Base-by-base conservation (phyloP, 768 basidiomycete genomes). In the Boletellus ananas region DNA sequence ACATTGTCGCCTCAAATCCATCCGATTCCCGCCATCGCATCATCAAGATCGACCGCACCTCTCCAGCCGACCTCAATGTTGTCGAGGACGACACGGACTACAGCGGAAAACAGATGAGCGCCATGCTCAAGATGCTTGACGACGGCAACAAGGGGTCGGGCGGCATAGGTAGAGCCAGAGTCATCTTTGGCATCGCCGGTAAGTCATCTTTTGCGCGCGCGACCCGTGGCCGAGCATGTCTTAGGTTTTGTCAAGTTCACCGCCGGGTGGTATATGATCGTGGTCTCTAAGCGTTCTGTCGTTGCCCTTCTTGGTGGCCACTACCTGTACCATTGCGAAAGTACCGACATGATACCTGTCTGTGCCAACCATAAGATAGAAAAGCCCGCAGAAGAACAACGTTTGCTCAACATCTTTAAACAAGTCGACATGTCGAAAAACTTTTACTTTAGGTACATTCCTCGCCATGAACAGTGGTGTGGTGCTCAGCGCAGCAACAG, bases 401-500 rank as follows among this genome's bases (percentile, higher is more conserved):
- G 91, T 9, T 75, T 94, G 31, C 82, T 94, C 73, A 86, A 83
- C 52, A 81, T 90, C 9, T 99, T 98, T 75, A 94, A 93, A 64
- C 91, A 94, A 67, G 94, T 97, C 1, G 95, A 99, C 62, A 83
- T 98, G 79, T 86, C 88, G n/a, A 97, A 97, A 72, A 97, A 98
- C 72, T 98, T 98, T 66, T 99, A 97, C 71, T 97, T 97, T 70
- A 94, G 90, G 91, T 91, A 56, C 33, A 64, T 50, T 25, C 50
- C 33, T 46, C 31, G 6, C 29, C 18, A 1, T 7, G 1, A 38
- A 18, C 17, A 7, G 33, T 5, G 18, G 25, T 3, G 4, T 12
- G 29, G 49, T 38, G 16, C 48, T 56, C 27, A 55, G 25, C 16
- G 9, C 29, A 33, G 18, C 33, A 18, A 34, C 5, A 95, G 94